Percentiles rank a stretch among this genome's conserved stretches.
phyloP scores from a whole-genome alignment of 2,329 filamentous ascomycete genomes.

The Tolypocladium inflatum region DNA sequence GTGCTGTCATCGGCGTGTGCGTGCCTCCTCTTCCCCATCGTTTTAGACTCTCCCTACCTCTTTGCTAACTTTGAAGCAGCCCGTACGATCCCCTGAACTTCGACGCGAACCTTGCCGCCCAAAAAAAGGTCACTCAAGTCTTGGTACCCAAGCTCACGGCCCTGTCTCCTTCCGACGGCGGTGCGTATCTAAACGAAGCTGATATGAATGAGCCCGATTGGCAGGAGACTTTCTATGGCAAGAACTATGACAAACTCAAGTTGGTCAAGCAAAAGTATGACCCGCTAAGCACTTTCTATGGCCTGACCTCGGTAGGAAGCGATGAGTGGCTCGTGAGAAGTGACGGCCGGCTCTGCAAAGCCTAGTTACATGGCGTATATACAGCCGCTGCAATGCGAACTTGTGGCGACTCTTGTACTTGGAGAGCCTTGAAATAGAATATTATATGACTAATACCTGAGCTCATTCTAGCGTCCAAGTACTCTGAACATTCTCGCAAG shows the following conservation, averaged over 20 bases:
- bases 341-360: conserved; percentile 30
- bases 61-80: background rate
- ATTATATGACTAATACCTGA: no score
- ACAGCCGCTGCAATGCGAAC: background rate
- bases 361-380: background rate
- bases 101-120: background rate
- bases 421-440: background rate
- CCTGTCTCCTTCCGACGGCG: conserved; percentile 11
- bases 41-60: no score
- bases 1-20: background rate
- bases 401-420: background rate
- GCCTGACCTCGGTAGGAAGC: conserved; percentile 38
- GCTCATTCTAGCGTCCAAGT: no score
- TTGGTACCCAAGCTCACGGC: background rate
- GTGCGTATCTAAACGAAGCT: conserved; percentile 42
- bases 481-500: no score
- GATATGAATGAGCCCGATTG: conserved; percentile 33
- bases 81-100: background rate
- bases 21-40: background rate
- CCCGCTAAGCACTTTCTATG: conserved; percentile 34
- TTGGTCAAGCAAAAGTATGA: conserved; percentile 43
- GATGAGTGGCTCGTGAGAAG: conserved; percentile 35
- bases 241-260: conserved; percentile 31
- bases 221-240: conserved; percentile 34
- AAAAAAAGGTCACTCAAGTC: background rate